Conservation (phyloP, 2,329 filamentous ascomycete genomes). For the Dothiorella sarmentorum region DNA sequence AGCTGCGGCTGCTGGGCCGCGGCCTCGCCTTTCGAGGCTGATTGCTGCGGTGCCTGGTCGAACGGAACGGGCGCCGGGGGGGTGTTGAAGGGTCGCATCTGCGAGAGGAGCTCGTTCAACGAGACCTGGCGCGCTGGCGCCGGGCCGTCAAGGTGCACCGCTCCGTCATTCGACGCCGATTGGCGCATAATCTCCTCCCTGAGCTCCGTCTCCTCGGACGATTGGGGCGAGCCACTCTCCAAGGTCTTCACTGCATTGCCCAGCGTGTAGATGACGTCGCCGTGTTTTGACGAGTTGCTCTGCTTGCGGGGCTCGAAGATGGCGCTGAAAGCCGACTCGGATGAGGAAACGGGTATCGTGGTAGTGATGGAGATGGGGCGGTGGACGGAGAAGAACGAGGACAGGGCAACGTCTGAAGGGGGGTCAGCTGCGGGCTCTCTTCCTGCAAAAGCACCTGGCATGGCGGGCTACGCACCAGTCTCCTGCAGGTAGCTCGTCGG, state of each 20-base stretch:
- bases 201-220: constrained; percentile 35
- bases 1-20: constrained; percentile 26
- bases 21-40: constrained; percentile 10
- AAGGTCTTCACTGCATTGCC: constrained; percentile 39
- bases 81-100: constrained; percentile 72
- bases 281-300: constrained; percentile 40
- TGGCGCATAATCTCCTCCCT: constrained; percentile 38
- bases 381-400: constrained; percentile 93
- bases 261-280: constrained; percentile 50
- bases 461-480: constrained; percentile 55
- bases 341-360: constrained; percentile 69
- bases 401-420: constrained; percentile 76
- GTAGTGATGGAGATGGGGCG: constrained; percentile 86
- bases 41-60: not conserved
- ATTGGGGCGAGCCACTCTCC: constrained; percentile 30
- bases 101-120: constrained; percentile 45
- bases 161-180: constrained; percentile 28
- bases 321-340: constrained; percentile 72
- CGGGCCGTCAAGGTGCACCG: constrained; percentile 30
- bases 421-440: constrained; percentile 13
- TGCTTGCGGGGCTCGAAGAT: constrained; percentile 58
- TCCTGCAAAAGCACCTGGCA: constrained; percentile 10
- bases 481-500: constrained; percentile 69
- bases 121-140: constrained; percentile 26
- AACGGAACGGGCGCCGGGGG: constrained; percentile 74